These are phyloP conservation scores for Umbelopsis isabellina DNA, from an alignment of 192 early-diverging fungal species.

Conservation along the genomic window DNA sequence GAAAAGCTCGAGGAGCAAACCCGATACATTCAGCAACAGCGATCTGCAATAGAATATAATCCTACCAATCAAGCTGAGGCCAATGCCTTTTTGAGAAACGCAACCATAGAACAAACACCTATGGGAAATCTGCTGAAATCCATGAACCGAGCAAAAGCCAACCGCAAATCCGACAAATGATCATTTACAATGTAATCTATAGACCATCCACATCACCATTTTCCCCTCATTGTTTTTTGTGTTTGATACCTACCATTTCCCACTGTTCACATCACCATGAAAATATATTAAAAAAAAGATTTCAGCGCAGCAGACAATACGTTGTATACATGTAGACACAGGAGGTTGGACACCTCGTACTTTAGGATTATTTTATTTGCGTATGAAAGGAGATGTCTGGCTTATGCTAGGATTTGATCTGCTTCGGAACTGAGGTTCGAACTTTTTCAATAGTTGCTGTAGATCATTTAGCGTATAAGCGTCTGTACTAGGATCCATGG, in stretches of 20 bases:
- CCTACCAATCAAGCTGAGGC: constrained; percentile 56
- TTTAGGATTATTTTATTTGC: not conserved
- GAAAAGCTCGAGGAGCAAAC: constrained; percentile 87
- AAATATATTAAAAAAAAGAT: not conserved
- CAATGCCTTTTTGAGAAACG: constrained; percentile 32
- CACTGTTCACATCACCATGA: not conserved
- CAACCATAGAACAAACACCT: constrained; percentile 32
- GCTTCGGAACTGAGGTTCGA: constrained; percentile 12
- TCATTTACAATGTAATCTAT: constrained; percentile 19
- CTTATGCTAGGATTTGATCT: constrained; percentile 2
- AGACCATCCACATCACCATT: constrained; percentile 17
- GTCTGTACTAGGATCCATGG: constrained; percentile 2
- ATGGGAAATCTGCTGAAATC: constrained; percentile 37
- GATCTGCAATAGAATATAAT: constrained; percentile 67
- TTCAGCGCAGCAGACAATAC: not conserved
- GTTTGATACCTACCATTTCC: constrained; percentile 17
- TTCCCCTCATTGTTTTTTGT: constrained; percentile 8
- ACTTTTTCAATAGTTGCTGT: not conserved
- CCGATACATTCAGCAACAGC: constrained; percentile 74
- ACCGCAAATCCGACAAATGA: constrained; percentile 17
- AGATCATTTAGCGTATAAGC: not conserved
- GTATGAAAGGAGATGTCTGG: not conserved
- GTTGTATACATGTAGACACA: not conserved
- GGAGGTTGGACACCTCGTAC: not conserved
- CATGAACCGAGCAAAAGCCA: constrained; percentile 25